A percentile compares a stretch with the other conserved stretches of the same genome.
Evolutionary conservation across 2,329 filamentous ascomycete genomes (phyloP).

Genomic region (Helminthosporium solani): DNA sequence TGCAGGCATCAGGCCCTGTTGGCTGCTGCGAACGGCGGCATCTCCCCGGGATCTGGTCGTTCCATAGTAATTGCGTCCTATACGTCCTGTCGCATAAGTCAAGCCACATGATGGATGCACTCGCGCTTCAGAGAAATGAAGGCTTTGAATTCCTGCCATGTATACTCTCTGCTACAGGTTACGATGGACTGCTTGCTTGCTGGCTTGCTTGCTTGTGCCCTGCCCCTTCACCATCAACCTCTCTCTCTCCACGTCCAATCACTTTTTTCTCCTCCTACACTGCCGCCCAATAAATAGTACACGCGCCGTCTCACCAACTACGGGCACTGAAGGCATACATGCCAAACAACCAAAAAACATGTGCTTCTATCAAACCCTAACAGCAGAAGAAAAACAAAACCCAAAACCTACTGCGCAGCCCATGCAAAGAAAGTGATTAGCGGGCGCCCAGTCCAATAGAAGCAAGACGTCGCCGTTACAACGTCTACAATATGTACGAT

Average conservation of each 20-base stretch:
- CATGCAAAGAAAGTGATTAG: conserved; percentile 40
- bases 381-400: conserved; percentile 23
- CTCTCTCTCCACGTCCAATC: conserved; percentile 6
- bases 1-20: too few relatives aligned
- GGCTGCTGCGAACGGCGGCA: conserved; percentile 3
- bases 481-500: conserved; percentile 44
- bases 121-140: conserved; percentile 7
- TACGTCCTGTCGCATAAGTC: too few relatives aligned
- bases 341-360: conserved; percentile 29
- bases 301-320: conserved; percentile 23
- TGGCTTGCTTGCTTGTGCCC: conserved; percentile 5
- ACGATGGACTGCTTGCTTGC: neutral
- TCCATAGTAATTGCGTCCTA: too few relatives aligned
- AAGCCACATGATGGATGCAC: too few relatives aligned
- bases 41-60: neutral
- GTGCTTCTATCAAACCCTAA: conserved; percentile 39
- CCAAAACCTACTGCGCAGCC: conserved; percentile 32
- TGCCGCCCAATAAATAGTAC: conserved; percentile 29
- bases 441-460: conserved; percentile 29
- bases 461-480: conserved; percentile 32
- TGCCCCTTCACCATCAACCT: neutral
- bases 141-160: conserved; percentile 5
- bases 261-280: conserved; percentile 16
- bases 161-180: conserved; percentile 5
- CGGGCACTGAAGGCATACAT: conserved; percentile 15